Base-by-base conservation (phyloP, 306 rosid species). In the Trichosanthes truncata region DNA sequence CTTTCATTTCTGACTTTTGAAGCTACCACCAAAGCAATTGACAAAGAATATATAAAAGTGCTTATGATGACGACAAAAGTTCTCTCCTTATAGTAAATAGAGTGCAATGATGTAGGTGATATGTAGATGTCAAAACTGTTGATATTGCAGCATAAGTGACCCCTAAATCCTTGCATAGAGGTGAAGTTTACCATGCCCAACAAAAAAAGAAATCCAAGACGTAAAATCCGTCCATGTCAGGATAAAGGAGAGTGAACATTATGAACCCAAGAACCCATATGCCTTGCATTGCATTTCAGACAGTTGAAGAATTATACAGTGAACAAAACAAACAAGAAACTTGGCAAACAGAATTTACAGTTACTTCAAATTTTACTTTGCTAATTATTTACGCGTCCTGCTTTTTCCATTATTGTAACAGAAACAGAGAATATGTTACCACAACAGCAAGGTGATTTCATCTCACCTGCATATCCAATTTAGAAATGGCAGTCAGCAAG, bases 311-410 rank as follows among this genome's bases (percentile, higher is more conserved):
- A 53, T 74, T 51, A 18, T 74, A 74, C 18, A 51, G 46, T 52
- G 46, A 68, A 40, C 52, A 74, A 12, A 74, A 74, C 78, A 74
- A 51, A 31, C 48, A 74, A 74, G 78, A 74, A 74, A 74, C 63
- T 51, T 51, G 45, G 48, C 29, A 51, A 20, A 74, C 63, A 74
- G 45, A 52, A 74, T 74, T 49, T 74, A 74, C 62, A 74, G 17
- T 49, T 33, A 74, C 59, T 74, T 51, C 46, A 49, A 52, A 35
- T 9, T 53, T 74, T 51, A 31, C 31, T 51, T 33, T 52, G 78
- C 48, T 74, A 74, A 45, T 45, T 43, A 51, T 74, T 51, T 52
- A 74, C 78, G 52, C 23, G 21, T 31, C 45, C 45, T 74, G 78
- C 5, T 51, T 51, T 74, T 51, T 14, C 33, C 63, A 74, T 74